Conservation (phyloP, 768 basidiomycete genomes). For the Russula compacta region DNA sequence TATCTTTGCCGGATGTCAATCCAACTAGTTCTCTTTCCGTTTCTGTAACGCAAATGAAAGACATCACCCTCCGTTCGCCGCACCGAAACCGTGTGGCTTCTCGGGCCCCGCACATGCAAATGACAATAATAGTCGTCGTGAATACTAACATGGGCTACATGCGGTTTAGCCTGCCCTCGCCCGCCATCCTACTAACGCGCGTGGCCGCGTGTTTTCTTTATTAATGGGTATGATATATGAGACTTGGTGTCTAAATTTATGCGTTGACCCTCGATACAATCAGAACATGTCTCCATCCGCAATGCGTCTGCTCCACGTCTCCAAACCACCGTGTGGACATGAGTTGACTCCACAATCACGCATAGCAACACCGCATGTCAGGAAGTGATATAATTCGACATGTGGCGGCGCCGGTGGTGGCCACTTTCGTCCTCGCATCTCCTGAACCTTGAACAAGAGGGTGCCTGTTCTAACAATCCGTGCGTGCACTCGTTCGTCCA, state of each 20-base stretch:
- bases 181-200: too few species aligned
- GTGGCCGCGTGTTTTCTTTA: background rate
- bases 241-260: background rate
- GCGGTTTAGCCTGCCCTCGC: background rate
- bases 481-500: background rate
- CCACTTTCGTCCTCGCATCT: background rate
- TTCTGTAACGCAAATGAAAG: background rate
- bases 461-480: background rate
- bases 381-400: background rate
- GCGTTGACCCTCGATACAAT: background rate
- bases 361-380: background rate
- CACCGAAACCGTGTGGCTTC: background rate
- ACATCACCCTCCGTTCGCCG: background rate
- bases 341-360: background rate
- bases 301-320: background rate
- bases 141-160: background rate
- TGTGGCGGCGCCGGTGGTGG: background rate
- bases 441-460: background rate
- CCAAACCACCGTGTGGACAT: background rate
- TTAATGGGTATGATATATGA: background rate
- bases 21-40: background rate
- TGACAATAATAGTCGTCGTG: background rate
- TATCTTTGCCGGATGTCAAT: constrained; percentile 4
- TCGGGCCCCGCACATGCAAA: background rate
- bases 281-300: background rate